phyloP scores from a whole-genome alignment of 306 rosid genomes.

The Sesbania bispinosa region DNA sequence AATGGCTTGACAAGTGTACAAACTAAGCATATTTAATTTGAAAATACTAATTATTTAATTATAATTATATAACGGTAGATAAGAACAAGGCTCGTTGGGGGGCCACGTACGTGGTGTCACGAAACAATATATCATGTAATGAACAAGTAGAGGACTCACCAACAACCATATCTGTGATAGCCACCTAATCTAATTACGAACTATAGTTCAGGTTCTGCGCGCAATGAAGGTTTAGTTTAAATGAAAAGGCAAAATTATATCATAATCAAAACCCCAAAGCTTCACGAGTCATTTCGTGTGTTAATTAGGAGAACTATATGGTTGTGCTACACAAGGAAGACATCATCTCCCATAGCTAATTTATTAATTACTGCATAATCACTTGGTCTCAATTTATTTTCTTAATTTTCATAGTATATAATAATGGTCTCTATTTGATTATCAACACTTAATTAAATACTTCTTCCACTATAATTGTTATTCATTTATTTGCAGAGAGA shows the following conservation, averaged over 20 bases:
- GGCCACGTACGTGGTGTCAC: too few species aligned
- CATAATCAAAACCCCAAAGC: neutral
- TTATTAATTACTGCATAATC: neutral
- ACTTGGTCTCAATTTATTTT: neutral
- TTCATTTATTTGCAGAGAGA: too few species aligned
- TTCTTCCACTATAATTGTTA: too few species aligned
- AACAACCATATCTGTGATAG: conserved; percentile 12
- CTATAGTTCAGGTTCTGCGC: neutral
- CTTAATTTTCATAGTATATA: too few species aligned
- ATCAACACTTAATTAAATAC: too few species aligned
- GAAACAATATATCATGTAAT: too few species aligned
- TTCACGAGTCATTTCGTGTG: conserved; percentile 30
- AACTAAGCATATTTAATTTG: too few species aligned
- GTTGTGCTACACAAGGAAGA: neutral
- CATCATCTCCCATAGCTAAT: neutral
- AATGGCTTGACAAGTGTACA: neutral
- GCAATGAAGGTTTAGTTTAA: too few species aligned
- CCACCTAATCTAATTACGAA: conserved; percentile 14
- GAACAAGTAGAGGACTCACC: neutral
- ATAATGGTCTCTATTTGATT: too few species aligned
- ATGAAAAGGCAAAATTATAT: neutral
- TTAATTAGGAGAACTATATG: conserved; percentile 11
- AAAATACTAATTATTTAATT: too few species aligned
- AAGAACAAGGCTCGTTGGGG: neutral
- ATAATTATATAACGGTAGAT: neutral